Base-by-base conservation (phyloP, 2,329 filamentous ascomycete species). In the Colletotrichum magnum region DNA sequence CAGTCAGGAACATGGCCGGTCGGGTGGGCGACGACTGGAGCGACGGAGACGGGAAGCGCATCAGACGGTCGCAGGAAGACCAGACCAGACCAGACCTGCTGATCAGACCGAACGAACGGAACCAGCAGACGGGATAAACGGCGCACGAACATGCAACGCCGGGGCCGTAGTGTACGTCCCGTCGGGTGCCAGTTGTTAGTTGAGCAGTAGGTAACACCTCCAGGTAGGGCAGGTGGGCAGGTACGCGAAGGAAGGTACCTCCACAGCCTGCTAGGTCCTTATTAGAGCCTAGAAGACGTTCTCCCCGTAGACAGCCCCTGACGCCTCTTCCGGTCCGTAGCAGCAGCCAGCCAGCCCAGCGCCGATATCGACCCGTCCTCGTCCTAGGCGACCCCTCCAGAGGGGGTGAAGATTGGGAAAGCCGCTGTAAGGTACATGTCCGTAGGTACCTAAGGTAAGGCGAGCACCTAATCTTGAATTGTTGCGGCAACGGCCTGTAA, bases 401-500 rank as follows among this genome's bases (percentile, higher is more conserved):
- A n/a, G 13, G 54, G 58, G 60, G 60, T 57, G 54, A 18, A 16
- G 21, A 45, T 57, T 57, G 39, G 54, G 28, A 50, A 59, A 51
- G 47, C 47, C 18, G 47, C 47, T n/a, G 45, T 41, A 32, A 32
- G 28, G 21, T 24, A 24, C 21, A 24, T 24, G 21, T 24, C 21
- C 21, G 21, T 24, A 24, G 21, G 21, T 24, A 18, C 26, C 26
- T 28, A 36, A 36, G 32, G 32, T 36, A 36, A 36, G 32, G 32
- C 32, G 32, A 36, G 32, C 32, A 36, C 32, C 32, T 36, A 52
- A 52, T 41, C 39, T 21, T 28, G 24, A 43, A 66, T 66, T 24
- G 62, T 66, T 66, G 50, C 62, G 66, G 66, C 66, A 66, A 69
- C 66, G 48, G 50, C 54, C 61, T 60, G 66, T 60, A 60, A 69